Conservation (phyloP, 1,284 basidiomycete species). For the Cutaneotrichosporon arboriforme region DNA sequence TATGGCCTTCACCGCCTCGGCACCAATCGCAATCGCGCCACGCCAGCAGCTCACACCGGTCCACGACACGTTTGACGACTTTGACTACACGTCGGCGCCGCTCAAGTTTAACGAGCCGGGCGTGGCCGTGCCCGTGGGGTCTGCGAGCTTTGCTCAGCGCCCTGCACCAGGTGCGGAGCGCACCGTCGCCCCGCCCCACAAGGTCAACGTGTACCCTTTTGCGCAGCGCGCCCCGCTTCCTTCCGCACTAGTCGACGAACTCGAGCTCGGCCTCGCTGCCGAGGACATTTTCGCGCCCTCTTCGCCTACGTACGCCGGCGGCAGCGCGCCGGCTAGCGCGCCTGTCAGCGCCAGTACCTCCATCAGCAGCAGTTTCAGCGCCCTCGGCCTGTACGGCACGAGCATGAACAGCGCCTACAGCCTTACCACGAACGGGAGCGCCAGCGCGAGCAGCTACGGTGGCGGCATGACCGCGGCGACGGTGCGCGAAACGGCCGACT, state of each 20-base stretch:
- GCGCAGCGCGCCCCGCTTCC: background rate
- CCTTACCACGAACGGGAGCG: too few relatives aligned
- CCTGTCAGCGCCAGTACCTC: too few relatives aligned
- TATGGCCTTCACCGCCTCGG: too few relatives aligned
- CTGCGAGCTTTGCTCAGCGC: background rate
- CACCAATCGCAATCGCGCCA: too few relatives aligned
- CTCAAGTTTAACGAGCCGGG: slow-evolving; percentile 2
- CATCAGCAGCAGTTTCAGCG: too few relatives aligned
- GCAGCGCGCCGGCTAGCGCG: too few relatives aligned
- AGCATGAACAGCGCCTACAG: too few relatives aligned
- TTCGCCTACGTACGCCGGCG: too few relatives aligned
- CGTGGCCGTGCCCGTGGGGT: background rate
- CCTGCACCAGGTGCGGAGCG: slow-evolving; percentile 4
- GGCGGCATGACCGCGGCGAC: too few relatives aligned
- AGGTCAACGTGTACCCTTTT: background rate
- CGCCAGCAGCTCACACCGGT: background rate
- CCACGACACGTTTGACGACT: background rate
- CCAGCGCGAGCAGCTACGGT: too few relatives aligned
- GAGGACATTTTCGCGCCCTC: background rate
- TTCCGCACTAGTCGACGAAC: background rate
- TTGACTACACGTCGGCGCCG: slow-evolving; percentile 1
- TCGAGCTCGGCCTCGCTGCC: background rate
- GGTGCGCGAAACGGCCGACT: background rate
- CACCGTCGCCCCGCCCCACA: background rate
- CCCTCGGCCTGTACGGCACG: too few relatives aligned